phyloP scores from a whole-genome alignment of 768 basidiomycete species.

The Kwoniella botswanensis region DNA sequence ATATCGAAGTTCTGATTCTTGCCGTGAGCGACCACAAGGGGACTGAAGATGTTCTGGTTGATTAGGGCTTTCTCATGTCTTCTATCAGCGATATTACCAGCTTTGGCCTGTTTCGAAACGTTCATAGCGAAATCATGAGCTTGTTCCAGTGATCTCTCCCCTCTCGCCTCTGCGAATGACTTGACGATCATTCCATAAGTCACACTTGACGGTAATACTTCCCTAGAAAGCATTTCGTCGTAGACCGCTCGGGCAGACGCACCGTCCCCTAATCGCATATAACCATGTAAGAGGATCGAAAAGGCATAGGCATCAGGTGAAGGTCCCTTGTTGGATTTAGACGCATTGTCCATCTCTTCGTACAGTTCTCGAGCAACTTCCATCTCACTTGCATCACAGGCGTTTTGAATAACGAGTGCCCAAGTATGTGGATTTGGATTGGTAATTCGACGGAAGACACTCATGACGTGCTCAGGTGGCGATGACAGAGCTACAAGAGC shows the following conservation, averaged over 20 bases:
- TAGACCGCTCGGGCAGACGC: conserved; percentile 69
- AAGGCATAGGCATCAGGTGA: conserved; percentile 40
- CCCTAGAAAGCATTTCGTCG: conserved; percentile 71
- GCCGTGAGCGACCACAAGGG: conserved; percentile 42
- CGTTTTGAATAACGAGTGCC: conserved; percentile 76
- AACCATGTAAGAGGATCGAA: conserved; percentile 57
- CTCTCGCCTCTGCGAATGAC: conserved; percentile 65
- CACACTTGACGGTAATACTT: conserved; percentile 70
- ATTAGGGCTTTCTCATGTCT: conserved; percentile 25
- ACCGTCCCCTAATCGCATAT: conserved; percentile 66
- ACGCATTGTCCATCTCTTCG: conserved; percentile 66
- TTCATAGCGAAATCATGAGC: conserved; percentile 71
- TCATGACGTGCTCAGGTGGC: conserved; percentile 70
- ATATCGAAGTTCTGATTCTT: conserved; percentile 19
- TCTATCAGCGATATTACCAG: conserved; percentile 25
- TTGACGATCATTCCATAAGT: conserved; percentile 73
- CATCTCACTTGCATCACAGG: conserved; percentile 74
- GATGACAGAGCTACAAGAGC: conserved; percentile 81
- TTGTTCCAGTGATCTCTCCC: conserved; percentile 63
- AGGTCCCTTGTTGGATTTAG: conserved; percentile 58
- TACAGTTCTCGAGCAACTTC: conserved; percentile 70
- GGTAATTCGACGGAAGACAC: conserved; percentile 63
- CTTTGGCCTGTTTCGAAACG: conserved; percentile 59
- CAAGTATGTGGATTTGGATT: conserved; percentile 64
- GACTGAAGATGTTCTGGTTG: conserved; percentile 47